phyloP scores from a whole-genome alignment of 495 filamentous ascomycete genomes.

The Hyaloscypha finlandica region DNA sequence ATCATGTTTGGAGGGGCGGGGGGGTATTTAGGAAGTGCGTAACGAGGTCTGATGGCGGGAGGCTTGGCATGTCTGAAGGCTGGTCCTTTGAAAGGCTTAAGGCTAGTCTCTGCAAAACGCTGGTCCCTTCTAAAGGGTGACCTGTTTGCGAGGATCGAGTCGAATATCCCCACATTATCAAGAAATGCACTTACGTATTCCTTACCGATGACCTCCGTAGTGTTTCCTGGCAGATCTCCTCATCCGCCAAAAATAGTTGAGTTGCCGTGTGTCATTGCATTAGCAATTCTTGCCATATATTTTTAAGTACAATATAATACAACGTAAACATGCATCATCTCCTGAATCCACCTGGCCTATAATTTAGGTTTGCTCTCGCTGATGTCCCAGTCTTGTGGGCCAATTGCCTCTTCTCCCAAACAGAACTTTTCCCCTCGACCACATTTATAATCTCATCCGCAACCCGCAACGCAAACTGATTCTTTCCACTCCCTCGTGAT shows the following conservation, averaged over 20 bases:
- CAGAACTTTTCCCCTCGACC: conserved; percentile 78
- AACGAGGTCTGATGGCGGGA: too few relatives aligned
- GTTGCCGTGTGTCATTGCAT: not conserved
- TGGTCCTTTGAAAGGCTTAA: too few relatives aligned
- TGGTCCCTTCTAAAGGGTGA: too few relatives aligned
- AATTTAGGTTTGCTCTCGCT: conserved; percentile 68
- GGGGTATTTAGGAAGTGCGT: too few relatives aligned
- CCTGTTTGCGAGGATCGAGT: too few relatives aligned
- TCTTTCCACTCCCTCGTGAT: conserved; percentile 61
- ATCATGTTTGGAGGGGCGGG: too few relatives aligned
- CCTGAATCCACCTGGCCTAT: conserved; percentile 20
- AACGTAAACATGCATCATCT: conserved; percentile 9
- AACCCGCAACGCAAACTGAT: conserved; percentile 71
- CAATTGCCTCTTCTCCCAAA: conserved; percentile 76
- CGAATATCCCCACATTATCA: too few relatives aligned
- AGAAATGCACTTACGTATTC: too few relatives aligned
- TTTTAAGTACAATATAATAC: conserved; percentile 28
- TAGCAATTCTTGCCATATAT: not conserved
- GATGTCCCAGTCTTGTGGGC: conserved; percentile 75
- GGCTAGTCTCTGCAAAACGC: too few relatives aligned
- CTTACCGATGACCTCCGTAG: too few relatives aligned
- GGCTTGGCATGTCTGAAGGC: too few relatives aligned
- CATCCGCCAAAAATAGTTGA: not conserved
- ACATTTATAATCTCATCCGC: conserved; percentile 87
- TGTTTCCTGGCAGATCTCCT: not conserved